Base-by-base conservation (phyloP, 108 stramenopile species). In the Nitzschia sp. region DNA sequence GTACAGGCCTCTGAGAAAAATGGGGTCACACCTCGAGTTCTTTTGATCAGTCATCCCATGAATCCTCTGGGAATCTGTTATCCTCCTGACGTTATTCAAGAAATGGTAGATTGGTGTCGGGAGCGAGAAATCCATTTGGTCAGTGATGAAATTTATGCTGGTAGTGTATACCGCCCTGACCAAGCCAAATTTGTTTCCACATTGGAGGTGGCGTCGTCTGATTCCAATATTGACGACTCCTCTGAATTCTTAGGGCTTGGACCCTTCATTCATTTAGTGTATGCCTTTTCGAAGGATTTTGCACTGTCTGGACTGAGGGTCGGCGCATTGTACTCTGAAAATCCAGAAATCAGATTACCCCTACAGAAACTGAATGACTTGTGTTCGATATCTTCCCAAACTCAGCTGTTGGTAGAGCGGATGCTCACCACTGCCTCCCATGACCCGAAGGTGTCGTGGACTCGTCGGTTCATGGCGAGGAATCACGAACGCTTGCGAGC, bases 101-200 rank as follows among this genome's bases (percentile, higher is more conserved):
- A 86, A 45, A 85, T 86, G 53, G 84, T 91, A 46, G 85, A 94
- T 34, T 94, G 90, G 90, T 87, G 85, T 47, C 76, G 81, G 26
- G 81, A 85, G 27, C 76, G 76, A 45, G 53, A 85, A 32, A 79
- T 94, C n/a, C 93, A 97, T 71, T 71, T 95, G 25, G 72, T 95
- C 47, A 88, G 82, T 30, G 93, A 95, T 72, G 90, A 90, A 71
- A 90, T 97, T 65, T 95, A 93, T 60, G 96, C 90, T 25, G 93
- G 93, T 30, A 82, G 80, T 41, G 82, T 90, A 8, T 87, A 88
- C 53, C 57, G 71, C 16, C 25, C n/a, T 22, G 69, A 71, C 4
- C 56, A 58, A 1, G 73, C 77, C 8, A 71, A 71, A 47, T 90
- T 90, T 74, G 68, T 71, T 9, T 86, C 85, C 60, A 84, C 85